A percentile compares a stretch with the other conserved stretches of the same genome.
phyloP scores from a whole-genome alignment of 2,329 filamentous ascomycete genomes.

The Scedosporium boydii region DNA sequence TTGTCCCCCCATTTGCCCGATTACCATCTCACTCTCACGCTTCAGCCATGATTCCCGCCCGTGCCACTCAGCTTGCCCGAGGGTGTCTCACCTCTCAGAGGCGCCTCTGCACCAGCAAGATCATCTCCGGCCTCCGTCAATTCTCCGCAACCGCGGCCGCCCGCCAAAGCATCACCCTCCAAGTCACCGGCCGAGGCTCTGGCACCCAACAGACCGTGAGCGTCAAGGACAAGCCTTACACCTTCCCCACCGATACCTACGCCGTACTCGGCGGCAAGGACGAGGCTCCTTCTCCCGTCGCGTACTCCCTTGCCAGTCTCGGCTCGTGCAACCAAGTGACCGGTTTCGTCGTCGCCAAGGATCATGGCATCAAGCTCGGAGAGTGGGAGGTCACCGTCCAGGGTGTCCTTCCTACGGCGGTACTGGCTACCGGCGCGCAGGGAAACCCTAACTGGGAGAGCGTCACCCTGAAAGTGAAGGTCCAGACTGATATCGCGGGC shows the following conservation, averaged over 20 bases:
- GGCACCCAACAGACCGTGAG: constrained; percentile 15
- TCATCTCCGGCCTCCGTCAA: background rate
- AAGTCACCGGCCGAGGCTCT: constrained; percentile 15
- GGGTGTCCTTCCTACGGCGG: constrained; percentile 14
- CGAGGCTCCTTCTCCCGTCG: constrained; percentile 18
- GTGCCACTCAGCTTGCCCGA: no score
- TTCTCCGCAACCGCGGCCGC: background rate
- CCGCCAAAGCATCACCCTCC: constrained; percentile 11
- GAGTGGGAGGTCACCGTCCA: constrained; percentile 17
- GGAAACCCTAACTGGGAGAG: constrained; percentile 20
- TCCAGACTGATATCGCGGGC: constrained; percentile 16
- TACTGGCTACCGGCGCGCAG: constrained; percentile 16
- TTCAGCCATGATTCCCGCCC: no score
- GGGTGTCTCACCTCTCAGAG: no score
- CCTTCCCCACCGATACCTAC: constrained; percentile 18
- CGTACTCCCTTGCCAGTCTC: constrained; percentile 18
- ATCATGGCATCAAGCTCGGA: constrained; percentile 17
- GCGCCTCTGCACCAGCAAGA: no score
- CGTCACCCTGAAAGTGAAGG: constrained; percentile 12
- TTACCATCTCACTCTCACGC: no score
- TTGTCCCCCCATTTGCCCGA: no score
- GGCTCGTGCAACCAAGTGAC: constrained; percentile 21
- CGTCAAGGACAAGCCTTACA: constrained; percentile 17
- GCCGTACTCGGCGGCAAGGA: constrained; percentile 18
- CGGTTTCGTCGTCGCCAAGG: constrained; percentile 17